A percentile compares a stretch with the other conserved stretches of the same genome.
Evolutionary conservation across 306 rosid species (phyloP).

Genomic region (Ochetophila trinervis): DNA sequence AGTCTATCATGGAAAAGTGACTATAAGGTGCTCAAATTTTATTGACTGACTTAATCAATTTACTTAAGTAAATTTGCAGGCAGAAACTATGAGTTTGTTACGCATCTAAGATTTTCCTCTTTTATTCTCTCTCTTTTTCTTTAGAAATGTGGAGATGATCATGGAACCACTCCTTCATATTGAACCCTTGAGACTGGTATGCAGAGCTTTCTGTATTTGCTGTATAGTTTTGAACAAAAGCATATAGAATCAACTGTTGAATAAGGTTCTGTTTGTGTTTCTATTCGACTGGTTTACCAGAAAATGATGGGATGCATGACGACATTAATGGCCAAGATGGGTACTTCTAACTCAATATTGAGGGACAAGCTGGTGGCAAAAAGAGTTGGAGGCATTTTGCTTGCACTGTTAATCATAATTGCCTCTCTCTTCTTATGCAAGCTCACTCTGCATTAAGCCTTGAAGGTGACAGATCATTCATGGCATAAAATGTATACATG

Average conservation of each 20-base stretch:
- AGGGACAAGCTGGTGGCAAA: conserved; percentile 19
- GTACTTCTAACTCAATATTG: conserved; percentile 5
- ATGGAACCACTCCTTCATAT: conserved; percentile 48
- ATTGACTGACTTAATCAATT: background rate
- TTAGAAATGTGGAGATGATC: conserved; percentile 64
- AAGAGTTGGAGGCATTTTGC: conserved; percentile 4
- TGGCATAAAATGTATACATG: too few relatives aligned
- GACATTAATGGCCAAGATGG: conserved; percentile 23
- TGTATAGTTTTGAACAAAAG: background rate
- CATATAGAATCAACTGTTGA: background rate
- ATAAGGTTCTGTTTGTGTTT: background rate
- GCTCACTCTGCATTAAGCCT: background rate
- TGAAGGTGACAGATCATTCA: background rate
- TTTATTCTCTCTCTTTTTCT: background rate
- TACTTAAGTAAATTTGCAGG: background rate
- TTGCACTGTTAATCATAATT: conserved; percentile 21
- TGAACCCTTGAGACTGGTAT: conserved; percentile 52
- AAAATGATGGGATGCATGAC: conserved; percentile 25
- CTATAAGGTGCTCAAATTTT: conserved; percentile 46
- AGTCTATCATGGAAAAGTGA: conserved; percentile 49
- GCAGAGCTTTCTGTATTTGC: background rate
- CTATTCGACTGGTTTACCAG: conserved; percentile 25
- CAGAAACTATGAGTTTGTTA: background rate
- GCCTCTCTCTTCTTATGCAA: conserved; percentile 24
- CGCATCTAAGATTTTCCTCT: background rate